A percentile compares a stretch with the other conserved stretches of the same genome.
These are phyloP conservation scores for Chaetomium olivaceum DNA, from an alignment of 2,329 filamentous ascomycete species.

Conservation along the genomic window DNA sequence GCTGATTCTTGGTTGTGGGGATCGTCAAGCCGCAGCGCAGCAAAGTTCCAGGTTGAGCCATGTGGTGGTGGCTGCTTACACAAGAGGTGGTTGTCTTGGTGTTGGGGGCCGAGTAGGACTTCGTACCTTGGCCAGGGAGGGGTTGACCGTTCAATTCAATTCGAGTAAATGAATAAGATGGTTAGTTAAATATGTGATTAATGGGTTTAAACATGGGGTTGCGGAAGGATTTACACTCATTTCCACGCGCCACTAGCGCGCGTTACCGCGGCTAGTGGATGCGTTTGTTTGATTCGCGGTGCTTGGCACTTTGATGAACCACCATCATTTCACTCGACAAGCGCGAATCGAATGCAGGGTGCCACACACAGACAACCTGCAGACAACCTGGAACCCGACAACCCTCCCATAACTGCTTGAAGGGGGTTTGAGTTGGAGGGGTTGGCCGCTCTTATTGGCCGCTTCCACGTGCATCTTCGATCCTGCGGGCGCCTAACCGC, in stretches of 20 bases:
- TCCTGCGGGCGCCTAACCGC: slow-evolving; percentile 18
- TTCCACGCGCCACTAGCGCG: slow-evolving; percentile 16
- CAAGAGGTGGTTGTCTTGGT: not conserved
- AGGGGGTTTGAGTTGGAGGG: not conserved
- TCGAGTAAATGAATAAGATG: not conserved
- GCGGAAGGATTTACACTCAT: slow-evolving; percentile 7
- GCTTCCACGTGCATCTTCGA: slow-evolving; percentile 19
- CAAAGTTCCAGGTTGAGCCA: not conserved
- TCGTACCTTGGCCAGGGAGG: too few relatives aligned
- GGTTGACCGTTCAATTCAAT: not conserved
- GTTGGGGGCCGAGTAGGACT: not conserved
- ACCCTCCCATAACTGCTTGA: not conserved
- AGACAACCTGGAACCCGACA: too few relatives aligned
- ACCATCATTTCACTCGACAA: not conserved
- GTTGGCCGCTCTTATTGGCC: slow-evolving; percentile 18
- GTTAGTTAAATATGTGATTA: not conserved
- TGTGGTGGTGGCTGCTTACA: not conserved
- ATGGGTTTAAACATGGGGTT: not conserved
- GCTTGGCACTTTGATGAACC: not conserved
- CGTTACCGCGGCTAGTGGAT: slow-evolving; percentile 19
- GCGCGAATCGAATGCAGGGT: not conserved
- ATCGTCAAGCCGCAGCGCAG: not conserved
- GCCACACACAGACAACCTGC: not conserved
- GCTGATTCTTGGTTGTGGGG: not conserved
- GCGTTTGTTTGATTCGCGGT: not conserved